Base-by-base conservation (phyloP, 1,284 basidiomycete species). In the Pyrrhoderma noxium region DNA sequence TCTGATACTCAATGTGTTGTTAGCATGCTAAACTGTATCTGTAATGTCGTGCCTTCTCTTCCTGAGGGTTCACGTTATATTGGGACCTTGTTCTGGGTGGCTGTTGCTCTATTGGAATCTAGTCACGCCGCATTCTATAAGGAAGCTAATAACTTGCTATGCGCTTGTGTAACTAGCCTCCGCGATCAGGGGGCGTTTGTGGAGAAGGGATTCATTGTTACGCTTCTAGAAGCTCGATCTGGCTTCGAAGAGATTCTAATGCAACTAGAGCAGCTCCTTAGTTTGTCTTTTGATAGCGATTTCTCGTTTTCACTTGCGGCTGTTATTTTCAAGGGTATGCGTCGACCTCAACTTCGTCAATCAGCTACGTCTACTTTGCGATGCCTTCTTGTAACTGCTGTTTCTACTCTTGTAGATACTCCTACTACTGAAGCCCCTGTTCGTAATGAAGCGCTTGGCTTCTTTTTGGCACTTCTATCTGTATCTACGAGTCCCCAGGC, bases 11-110 rank as follows among this genome's bases (percentile, higher is more conserved):
- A 73, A 57, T 79, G 86, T 5, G 77, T 93, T 34, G 79, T 90
- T 58, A 87, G 85, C 67, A 93, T 95, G 85, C 74, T 93, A 25
- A 79, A 89, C 53, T 92, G 89, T 65, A 77, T 94, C 57, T 80
- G 80, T 61, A 82, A 82, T 58, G 76, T 93, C 51, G 77, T 90
- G 5, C 82, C 85, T 13, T 82, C 82, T 9, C 70, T 92, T 8
- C 70, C 77, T 1, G 69, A 75, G 42, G 75, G 80, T 46, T 89
- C 87, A 36, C 75, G 88, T 52, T 92, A 92, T 64, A 70, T 87
- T 7, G 69, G 76, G 16, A 80, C 80, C 54, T 70, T 93, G 13
- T 90, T 93, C 69, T 93, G 92, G 91, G 70, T 93, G 8, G 87
- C 86, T 1, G 82, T 93, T 27, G 82, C 84, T 18, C 72, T 93